Conservation (phyloP, 768 basidiomycete species). For the Phlebiopsis gigantea region DNA sequence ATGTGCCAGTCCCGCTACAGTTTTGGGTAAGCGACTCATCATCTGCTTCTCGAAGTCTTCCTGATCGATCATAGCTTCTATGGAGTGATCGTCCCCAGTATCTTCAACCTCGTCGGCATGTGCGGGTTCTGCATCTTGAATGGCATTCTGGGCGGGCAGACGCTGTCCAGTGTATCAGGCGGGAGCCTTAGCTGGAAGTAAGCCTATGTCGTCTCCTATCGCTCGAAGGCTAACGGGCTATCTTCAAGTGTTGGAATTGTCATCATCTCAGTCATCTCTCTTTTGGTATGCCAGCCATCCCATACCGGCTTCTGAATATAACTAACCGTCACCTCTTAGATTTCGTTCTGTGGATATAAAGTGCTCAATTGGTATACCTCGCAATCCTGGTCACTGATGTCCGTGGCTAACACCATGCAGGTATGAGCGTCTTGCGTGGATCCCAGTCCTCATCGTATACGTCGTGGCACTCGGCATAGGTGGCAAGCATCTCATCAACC, state of each 20-base stretch:
- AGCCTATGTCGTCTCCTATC: conserved; percentile 14
- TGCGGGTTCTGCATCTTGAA: conserved; percentile 55
- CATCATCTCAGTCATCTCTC: conserved; percentile 63
- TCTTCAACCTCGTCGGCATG: conserved; percentile 45
- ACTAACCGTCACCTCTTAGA: conserved; percentile 24
- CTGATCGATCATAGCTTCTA: conserved; percentile 41
- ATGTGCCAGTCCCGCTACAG: conserved; percentile 71
- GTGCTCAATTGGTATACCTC: conserved; percentile 48
- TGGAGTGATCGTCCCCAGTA: conserved; percentile 42
- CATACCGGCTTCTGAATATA: neutral
- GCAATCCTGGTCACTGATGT: neutral
- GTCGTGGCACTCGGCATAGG: conserved; percentile 69
- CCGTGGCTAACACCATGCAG: conserved; percentile 23
- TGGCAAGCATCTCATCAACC: conserved; percentile 57
- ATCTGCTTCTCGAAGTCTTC: neutral
- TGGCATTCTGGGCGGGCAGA: conserved; percentile 59
- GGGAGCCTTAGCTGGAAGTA: conserved; percentile 47
- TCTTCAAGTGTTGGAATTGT: conserved; percentile 72
- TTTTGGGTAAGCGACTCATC: conserved; percentile 43
- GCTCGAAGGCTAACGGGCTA: too few species aligned
- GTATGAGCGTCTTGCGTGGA: conserved; percentile 76
- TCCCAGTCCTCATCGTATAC: conserved; percentile 72
- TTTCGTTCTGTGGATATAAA: conserved; percentile 64
- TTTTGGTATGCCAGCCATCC: conserved; percentile 40
- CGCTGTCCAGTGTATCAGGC: conserved; percentile 44